A percentile compares a stretch with the other conserved stretches of the same genome.
Conservation (phyloP, 805 yeast genomes). For the baker's yeast (Saccharomyces cerevisiae) region DNA sequence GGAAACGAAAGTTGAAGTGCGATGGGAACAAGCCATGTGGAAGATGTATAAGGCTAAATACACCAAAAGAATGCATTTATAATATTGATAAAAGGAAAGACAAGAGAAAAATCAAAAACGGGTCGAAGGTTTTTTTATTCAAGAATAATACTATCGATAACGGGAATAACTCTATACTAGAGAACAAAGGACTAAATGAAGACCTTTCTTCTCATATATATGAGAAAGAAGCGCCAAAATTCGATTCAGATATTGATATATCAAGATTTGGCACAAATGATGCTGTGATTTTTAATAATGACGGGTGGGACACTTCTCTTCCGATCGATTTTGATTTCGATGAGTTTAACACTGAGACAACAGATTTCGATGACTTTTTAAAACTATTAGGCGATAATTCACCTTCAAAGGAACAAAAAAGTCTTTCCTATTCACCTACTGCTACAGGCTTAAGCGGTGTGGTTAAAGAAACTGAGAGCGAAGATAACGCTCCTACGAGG, state of each 20-base stretch:
- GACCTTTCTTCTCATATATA: background rate
- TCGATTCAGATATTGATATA: background rate
- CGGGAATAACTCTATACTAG: background rate
- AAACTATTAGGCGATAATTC: background rate
- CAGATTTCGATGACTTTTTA: background rate
- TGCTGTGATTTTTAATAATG: background rate
- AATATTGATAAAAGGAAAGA: constrained; percentile 2
- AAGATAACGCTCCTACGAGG: background rate
- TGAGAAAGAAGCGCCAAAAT: background rate
- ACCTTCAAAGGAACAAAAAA: background rate
- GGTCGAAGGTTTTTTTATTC: constrained; percentile 1
- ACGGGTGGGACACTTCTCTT: background rate
- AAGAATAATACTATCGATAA: background rate
- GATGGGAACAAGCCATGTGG: constrained; percentile 3
- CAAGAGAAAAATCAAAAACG: constrained; percentile 1
- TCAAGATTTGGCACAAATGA: background rate
- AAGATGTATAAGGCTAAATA: constrained; percentile 1
- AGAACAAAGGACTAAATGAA: background rate
- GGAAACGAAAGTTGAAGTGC: constrained; percentile 3
- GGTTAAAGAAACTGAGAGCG: background rate
- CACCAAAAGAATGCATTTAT: background rate
- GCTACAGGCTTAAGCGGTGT: background rate
- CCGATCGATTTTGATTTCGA: background rate
- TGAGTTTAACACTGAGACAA: background rate
- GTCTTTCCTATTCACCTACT: background rate